Conservation (phyloP, 352 stramenopile species). For the Salisapilia sapeloensis region DNA sequence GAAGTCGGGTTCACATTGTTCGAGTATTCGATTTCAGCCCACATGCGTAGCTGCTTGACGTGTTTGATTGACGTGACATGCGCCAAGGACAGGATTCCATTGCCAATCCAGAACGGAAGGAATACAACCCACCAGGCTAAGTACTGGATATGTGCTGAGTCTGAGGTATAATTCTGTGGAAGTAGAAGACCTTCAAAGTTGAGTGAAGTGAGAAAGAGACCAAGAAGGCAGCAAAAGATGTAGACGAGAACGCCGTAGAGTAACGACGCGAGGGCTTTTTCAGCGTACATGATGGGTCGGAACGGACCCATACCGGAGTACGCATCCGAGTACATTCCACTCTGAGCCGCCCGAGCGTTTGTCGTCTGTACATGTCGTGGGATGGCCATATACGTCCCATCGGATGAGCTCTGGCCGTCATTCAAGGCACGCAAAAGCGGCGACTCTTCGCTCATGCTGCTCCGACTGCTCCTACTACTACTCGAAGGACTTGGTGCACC, state of each 20-base stretch:
- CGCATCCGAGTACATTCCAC: too few relatives aligned
- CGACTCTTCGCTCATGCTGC: constrained; percentile 31
- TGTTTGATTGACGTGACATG: constrained; percentile 45
- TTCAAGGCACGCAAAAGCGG: constrained; percentile 45
- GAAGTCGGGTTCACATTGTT: too few relatives aligned
- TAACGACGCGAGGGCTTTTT: constrained; percentile 52
- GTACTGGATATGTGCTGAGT: too few relatives aligned
- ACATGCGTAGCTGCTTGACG: constrained; percentile 43
- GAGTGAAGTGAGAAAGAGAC: constrained; percentile 48
- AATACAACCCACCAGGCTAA: constrained; percentile 77
- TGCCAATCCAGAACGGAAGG: constrained; percentile 64
- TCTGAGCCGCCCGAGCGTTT: constrained; percentile 10
- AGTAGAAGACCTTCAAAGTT: constrained; percentile 67
- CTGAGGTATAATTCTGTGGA: too few relatives aligned
- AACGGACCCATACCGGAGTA: constrained; percentile 42
- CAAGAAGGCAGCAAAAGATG: constrained; percentile 51
- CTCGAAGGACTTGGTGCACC: too few relatives aligned
- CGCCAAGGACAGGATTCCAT: constrained; percentile 31
- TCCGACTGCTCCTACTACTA: too few relatives aligned
- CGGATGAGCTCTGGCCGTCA: constrained; percentile 26
- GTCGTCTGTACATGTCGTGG: constrained; percentile 7
- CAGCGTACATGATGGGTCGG: constrained; percentile 58
- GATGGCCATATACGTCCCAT: constrained; percentile 65
- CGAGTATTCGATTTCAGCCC: constrained; percentile 59
- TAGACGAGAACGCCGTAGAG: constrained; percentile 67